Conservation (phyloP, 1,139 yeast species). For the Kodamaea sp. region DNA sequence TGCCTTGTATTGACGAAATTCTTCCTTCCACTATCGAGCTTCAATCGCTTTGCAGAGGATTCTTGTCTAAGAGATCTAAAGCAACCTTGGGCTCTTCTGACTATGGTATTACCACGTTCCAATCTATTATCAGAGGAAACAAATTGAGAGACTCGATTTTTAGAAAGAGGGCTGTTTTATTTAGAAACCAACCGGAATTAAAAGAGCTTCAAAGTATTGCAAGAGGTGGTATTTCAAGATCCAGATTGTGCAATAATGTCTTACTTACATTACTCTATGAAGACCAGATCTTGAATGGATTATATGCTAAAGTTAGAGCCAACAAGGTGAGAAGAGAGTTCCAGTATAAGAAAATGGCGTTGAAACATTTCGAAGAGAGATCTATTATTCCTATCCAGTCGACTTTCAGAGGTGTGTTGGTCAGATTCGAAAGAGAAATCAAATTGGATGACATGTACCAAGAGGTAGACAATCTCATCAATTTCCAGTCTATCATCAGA, state of each 20-base stretch:
- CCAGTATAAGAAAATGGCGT: constrained; percentile 19
- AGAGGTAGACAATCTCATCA: constrained; percentile 37
- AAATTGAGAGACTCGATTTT: constrained; percentile 23
- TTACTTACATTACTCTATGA: constrained; percentile 44
- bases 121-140: constrained; percentile 37
- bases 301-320: constrained; percentile 52
- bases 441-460: constrained; percentile 55
- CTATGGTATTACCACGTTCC: constrained; percentile 28
- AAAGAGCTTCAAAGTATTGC: constrained; percentile 51
- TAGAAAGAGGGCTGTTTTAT: constrained; percentile 18
- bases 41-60: constrained; percentile 35
- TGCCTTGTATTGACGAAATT: constrained; percentile 24
- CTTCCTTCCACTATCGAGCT: constrained; percentile 28
- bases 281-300: constrained; percentile 35
- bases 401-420: constrained; percentile 47
- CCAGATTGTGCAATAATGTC: constrained; percentile 44
- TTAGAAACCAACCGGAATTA: constrained; percentile 15
- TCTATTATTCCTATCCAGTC: constrained; percentile 35
- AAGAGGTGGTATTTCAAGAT: constrained; percentile 54
- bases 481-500: constrained; percentile 52
- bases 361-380: constrained; percentile 23
- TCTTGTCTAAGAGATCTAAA: constrained; percentile 3
- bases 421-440: constrained; percentile 52
- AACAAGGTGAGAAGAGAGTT: constrained; percentile 34
- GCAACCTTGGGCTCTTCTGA: constrained; percentile 17